phyloP scores from a whole-genome alignment of 257 asterid species.

The Paulownia fortunei region DNA sequence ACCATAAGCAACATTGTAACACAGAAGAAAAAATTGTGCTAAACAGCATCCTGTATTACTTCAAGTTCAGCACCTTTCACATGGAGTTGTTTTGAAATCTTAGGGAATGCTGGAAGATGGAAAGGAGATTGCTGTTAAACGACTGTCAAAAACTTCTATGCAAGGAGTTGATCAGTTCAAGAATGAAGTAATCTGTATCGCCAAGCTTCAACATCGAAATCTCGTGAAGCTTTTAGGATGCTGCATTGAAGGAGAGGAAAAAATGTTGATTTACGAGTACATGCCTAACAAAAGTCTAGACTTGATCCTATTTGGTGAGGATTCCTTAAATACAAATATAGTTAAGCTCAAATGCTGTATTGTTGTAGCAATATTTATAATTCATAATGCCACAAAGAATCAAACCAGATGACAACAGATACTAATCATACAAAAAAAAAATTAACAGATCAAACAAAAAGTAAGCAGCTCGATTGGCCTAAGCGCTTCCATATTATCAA shows the following conservation, averaged over 20 bases:
- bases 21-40: neutral
- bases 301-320: slow-evolving; percentile 30
- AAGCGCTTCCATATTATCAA: no score
- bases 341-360: no score
- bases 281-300: no score
- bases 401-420: neutral
- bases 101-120: slow-evolving; percentile 31
- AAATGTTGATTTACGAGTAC: no score
- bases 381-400: no score
- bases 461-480: no score
- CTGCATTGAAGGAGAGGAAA: no score
- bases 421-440: neutral
- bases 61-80: neutral
- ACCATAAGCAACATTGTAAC: neutral
- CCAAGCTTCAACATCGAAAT: no score
- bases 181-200: slow-evolving; percentile 34
- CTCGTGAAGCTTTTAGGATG: no score
- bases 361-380: no score
- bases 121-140: slow-evolving; percentile 35
- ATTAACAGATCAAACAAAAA: no score
- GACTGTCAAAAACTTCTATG: slow-evolving; percentile 24
- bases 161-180: slow-evolving; percentile 37
- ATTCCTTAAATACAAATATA: no score
- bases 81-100: neutral
- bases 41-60: neutral